Percentiles rank a stretch among this genome's conserved stretches.
Conservation (phyloP, 2,329 filamentous ascomycete species). For the Atkinsonella hypoxylon region DNA sequence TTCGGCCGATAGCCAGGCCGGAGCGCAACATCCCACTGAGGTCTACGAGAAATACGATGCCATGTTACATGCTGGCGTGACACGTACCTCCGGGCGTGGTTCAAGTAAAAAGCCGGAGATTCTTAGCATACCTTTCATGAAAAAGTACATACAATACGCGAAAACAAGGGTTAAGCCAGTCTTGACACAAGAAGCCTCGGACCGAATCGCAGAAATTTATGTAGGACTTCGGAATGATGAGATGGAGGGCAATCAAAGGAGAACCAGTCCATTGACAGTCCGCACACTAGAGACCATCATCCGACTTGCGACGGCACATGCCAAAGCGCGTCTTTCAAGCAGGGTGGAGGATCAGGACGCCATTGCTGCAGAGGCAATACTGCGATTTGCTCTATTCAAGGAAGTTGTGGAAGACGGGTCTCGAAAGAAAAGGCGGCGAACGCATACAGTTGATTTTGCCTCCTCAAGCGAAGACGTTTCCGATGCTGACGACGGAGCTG, state of each 20-base stretch:
- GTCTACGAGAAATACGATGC: conserved; percentile 94
- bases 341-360: conserved; percentile 86
- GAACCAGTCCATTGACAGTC: conserved; percentile 90
- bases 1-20: conserved; percentile 65
- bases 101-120: conserved; percentile 71
- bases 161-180: conserved; percentile 85
- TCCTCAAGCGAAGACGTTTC: conserved; percentile 47
- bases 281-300: conserved; percentile 98
- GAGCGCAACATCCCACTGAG: conserved; percentile 65
- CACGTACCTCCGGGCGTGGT: conserved; percentile 60
- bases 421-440: conserved; percentile 71
- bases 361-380: conserved; percentile 72
- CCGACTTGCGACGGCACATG: conserved; percentile 89
- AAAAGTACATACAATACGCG: conserved; percentile 98
- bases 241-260: conserved; percentile 83
- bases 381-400: conserved; percentile 94
- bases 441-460: conserved; percentile 43
- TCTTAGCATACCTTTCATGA: conserved; percentile 93
- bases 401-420: conserved; percentile 75
- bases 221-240: conserved; percentile 92
- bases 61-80: conserved; percentile 90
- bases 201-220: conserved; percentile 84
- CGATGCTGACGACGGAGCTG: conserved; percentile 41
- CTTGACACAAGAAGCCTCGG: conserved; percentile 79
- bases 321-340: conserved; percentile 79